phyloP scores from a whole-genome alignment of 345 rosid genomes.

The Populus ilicifolia region DNA sequence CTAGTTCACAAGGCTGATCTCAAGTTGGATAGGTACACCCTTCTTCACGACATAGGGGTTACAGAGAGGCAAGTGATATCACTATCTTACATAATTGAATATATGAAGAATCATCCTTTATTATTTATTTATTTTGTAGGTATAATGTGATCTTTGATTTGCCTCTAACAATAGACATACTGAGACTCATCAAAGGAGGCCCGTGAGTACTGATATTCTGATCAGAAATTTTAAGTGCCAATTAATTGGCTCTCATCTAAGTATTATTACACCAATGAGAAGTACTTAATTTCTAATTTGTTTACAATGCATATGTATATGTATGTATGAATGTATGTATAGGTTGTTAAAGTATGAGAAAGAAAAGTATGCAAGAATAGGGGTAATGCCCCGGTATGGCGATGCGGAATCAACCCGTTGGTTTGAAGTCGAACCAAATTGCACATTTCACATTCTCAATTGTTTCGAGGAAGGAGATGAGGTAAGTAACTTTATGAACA shows the following conservation, averaged over 20 bases:
- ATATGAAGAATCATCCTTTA: no score
- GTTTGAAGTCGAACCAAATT: constrained; percentile 38
- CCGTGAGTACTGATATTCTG: constrained; percentile 32
- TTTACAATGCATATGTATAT: not conserved
- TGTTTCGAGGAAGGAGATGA: constrained; percentile 46
- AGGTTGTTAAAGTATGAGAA: constrained; percentile 35
- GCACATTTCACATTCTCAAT: constrained; percentile 41
- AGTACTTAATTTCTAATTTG: not conserved
- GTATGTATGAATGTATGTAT: no score
- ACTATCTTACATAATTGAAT: no score
- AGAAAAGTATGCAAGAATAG: constrained; percentile 38
- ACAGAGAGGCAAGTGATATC: constrained; percentile 25
- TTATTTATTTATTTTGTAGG: constrained; percentile 9
- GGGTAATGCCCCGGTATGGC: constrained; percentile 52
- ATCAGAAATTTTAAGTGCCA: not conserved
- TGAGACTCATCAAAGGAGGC: constrained; percentile 41
- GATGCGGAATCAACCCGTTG: constrained; percentile 34
- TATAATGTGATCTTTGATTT: constrained; percentile 47
- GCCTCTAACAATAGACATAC: constrained; percentile 33
- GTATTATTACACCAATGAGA: not conserved
- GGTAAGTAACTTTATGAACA: constrained; percentile 11
- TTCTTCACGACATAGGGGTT: constrained; percentile 39
- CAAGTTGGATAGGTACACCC: constrained; percentile 14
- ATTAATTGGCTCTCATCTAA: not conserved
- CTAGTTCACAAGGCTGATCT: constrained; percentile 21